phyloP scores from a whole-genome alignment of 495 filamentous ascomycete genomes.

The Penicillium psychrofluorescens region DNA sequence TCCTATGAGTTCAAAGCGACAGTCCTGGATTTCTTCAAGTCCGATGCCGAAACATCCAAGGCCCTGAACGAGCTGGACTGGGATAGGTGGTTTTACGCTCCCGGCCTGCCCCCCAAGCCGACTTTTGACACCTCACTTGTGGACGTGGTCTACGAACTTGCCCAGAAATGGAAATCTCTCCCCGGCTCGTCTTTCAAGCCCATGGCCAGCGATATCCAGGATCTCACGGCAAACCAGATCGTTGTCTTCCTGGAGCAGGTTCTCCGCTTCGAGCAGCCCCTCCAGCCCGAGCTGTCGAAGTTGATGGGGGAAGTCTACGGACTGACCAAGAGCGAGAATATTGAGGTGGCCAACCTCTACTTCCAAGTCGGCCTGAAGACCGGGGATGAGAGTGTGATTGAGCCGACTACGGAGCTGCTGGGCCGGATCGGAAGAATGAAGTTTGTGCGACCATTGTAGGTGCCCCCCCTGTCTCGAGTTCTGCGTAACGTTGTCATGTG shows the following conservation, averaged over 20 bases:
- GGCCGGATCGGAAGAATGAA: conserved; percentile 91
- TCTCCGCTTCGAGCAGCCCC: conserved; percentile 52
- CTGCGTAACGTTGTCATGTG: neutral
- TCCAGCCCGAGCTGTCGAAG: conserved; percentile 55
- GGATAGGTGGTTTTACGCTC: conserved; percentile 78
- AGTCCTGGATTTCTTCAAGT: conserved; percentile 73
- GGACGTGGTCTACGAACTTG: conserved; percentile 75
- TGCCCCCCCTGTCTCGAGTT: neutral
- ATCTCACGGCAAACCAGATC: conserved; percentile 75
- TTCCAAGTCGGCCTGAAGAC: conserved; percentile 70
- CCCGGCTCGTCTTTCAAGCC: conserved; percentile 54
- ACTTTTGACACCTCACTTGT: conserved; percentile 83
- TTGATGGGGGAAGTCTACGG: conserved; percentile 67
- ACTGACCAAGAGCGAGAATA: conserved; percentile 62
- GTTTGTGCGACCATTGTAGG: conserved; percentile 75
- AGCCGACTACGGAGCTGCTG: conserved; percentile 64
- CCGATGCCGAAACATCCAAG: conserved; percentile 58
- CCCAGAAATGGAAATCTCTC: conserved; percentile 65
- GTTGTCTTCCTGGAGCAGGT: conserved; percentile 83
- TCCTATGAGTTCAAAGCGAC: conserved; percentile 89
- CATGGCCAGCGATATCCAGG: conserved; percentile 54
- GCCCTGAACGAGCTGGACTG: conserved; percentile 69
- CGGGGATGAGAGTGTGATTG: conserved; percentile 55
- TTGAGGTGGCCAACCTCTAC: conserved; percentile 75
- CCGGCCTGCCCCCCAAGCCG: conserved; percentile 84